phyloP scores from a whole-genome alignment of 179 eudicot genomes.

The Gypsophila paniculata region DNA sequence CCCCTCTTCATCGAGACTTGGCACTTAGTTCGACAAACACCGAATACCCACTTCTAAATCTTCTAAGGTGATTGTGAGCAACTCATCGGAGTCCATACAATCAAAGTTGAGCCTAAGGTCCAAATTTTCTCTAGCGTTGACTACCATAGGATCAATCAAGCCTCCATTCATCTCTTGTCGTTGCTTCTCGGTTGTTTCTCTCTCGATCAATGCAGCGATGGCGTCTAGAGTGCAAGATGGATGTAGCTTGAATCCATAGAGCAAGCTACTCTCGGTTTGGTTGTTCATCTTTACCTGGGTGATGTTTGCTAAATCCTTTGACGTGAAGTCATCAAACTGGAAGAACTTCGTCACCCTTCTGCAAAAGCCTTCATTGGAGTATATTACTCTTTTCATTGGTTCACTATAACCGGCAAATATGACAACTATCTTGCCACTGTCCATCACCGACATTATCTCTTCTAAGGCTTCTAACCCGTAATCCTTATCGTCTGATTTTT shows the following conservation, averaged over 20 bases:
- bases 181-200: conserved; percentile 66
- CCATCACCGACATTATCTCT: conserved; percentile 98
- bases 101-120: conserved; percentile 80
- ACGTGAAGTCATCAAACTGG: conserved; percentile 65
- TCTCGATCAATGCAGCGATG: conserved; percentile 53
- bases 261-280: conserved; percentile 52
- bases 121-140: conserved; percentile 78
- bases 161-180: conserved; percentile 92
- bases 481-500: conserved; percentile 87
- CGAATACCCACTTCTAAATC: conserved; percentile 67
- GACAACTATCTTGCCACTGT: conserved; percentile 81
- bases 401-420: conserved; percentile 94
- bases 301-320: conserved; percentile 63
- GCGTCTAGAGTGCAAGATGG: conserved; percentile 56
- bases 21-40: conserved; percentile 40
- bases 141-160: conserved; percentile 73
- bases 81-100: conserved; percentile 64
- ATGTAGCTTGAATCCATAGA: conserved; percentile 79
- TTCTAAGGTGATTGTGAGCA: conserved; percentile 67
- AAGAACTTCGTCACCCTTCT: conserved; percentile 94
- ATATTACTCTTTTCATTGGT: conserved; percentile 88
- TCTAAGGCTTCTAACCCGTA: conserved; percentile 95
- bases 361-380: conserved; percentile 89
- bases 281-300: conserved; percentile 63
- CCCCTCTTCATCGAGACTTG: not conserved